Conservation (phyloP, 2,329 filamentous ascomycete species). For the Ophiocordyceps polyrhachis-furcata region DNA sequence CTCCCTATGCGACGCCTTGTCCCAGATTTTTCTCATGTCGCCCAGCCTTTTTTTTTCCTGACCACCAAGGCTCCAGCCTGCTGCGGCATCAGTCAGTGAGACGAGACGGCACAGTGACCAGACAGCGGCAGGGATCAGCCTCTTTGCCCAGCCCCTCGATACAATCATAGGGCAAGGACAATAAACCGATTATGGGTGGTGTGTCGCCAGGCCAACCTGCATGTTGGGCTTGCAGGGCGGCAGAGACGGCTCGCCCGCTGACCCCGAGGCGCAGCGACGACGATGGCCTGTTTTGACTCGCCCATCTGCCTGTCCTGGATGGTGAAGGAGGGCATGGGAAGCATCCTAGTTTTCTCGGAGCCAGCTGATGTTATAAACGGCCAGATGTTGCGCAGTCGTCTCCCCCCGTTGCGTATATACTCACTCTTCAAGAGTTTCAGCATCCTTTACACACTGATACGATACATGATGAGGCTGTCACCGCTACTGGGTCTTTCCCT, state of each 20-base stretch:
- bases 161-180: background rate
- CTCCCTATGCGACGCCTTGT: background rate
- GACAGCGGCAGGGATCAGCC: background rate
- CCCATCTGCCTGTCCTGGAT: background rate
- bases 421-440: background rate
- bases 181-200: background rate
- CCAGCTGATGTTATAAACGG: background rate
- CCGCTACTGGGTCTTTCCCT: background rate
- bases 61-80: background rate
- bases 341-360: background rate
- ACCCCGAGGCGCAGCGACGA: background rate
- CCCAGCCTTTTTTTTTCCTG: background rate
- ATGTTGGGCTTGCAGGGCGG: background rate
- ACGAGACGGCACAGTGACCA: background rate
- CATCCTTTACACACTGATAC: background rate
- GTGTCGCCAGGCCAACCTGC: background rate
- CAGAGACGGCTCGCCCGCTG: background rate
- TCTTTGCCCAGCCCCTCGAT: background rate
- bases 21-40: background rate
- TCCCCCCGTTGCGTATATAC: background rate
- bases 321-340: background rate
- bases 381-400: background rate
- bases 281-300: background rate
- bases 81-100: background rate
- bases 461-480: background rate